phyloP scores from a whole-genome alignment of 148 eudicot genomes.

The Agrostemma githago region DNA sequence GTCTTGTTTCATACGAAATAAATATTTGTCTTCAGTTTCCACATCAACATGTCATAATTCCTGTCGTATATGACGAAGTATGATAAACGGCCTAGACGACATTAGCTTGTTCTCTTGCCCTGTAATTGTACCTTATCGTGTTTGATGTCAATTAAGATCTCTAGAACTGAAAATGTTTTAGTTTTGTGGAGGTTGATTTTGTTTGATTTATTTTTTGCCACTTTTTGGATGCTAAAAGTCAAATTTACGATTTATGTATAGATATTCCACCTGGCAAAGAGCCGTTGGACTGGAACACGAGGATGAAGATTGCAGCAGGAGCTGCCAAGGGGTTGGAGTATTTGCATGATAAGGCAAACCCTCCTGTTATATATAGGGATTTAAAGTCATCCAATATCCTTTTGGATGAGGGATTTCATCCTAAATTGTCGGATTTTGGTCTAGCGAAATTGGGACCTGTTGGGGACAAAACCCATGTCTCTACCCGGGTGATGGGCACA shows the following conservation, averaged over 20 bases:
- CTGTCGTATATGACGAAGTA: too few species aligned
- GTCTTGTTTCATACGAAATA: too few species aligned
- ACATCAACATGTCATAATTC: too few species aligned
- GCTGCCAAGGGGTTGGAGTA: slow-evolving; percentile 82
- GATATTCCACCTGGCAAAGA: slow-evolving; percentile 69
- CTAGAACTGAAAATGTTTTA: too few species aligned
- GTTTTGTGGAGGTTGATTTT: too few species aligned
- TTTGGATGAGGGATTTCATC: slow-evolving; percentile 39
- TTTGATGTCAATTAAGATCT: too few species aligned
- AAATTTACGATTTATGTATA: slow-evolving; percentile 19
- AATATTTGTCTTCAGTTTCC: too few species aligned
- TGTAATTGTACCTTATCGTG: too few species aligned
- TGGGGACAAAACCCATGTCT: slow-evolving; percentile 83
- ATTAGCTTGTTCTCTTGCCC: too few species aligned
- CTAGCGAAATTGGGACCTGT: slow-evolving; percentile 85
- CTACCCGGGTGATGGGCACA: slow-evolving; percentile 85
- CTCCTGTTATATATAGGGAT: slow-evolving; percentile 80
- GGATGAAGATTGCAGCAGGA: slow-evolving; percentile 22
- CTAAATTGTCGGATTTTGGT: slow-evolving; percentile 47
- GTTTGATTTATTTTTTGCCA: too few species aligned
- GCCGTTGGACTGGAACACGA: slow-evolving; percentile 81
- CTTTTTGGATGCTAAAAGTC: too few species aligned
- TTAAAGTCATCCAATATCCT: slow-evolving; percentile 82
- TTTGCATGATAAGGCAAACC: slow-evolving; percentile 82
- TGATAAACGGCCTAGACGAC: too few species aligned